Base-by-base conservation (phyloP, 2,329 filamentous ascomycete species). In the Beauveria pseudobassiana region DNA sequence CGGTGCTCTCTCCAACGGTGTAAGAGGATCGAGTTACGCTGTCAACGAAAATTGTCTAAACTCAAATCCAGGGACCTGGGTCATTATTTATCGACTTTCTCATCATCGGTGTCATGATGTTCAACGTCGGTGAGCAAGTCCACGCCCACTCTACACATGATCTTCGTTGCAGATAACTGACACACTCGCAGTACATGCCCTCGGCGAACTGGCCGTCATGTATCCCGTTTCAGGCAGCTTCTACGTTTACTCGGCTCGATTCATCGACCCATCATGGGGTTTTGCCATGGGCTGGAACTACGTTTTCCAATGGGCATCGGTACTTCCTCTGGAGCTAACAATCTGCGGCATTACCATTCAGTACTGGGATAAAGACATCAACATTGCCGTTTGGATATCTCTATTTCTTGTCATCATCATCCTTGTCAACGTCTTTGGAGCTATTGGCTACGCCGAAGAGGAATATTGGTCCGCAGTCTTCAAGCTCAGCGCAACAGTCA, bases 51-150 rank as follows among this genome's bases (percentile, higher is more conserved):
- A 14, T 20, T 1, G 8, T 28, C 8, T 24, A 42, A 20, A 61
- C 26, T 43, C 10, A 38, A 4, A 1, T 20, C 12, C 40, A 76
- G 74, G 76, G 76, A 18, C 78, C 78, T 28, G 78, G 70, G 2
- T 76, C 75, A 52, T 67, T 80, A 9, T 67, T 81, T 16, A 71
- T 81, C 53, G 77, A 79, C 60, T 85, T 85, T 66, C 62, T 80
- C 18, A 82, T 85, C 62, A 81, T 84, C 62, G 82, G 83, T 69
- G 63, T 82, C 66, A 84, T 85, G 82, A 81, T 86, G 72, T 82
- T 85, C 68, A 82, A 83, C 66, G 83, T 84, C 52, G 73, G 73
- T 74, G 68, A 62, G 65, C 14, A 22, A 16, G 5, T 42, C 9
- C 12, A 14, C 8, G 49, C 28, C 8, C 16, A 12, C 20, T 30